Conservation (phyloP, 768 basidiomycete genomes). For the Mycena albidolilacea region DNA sequence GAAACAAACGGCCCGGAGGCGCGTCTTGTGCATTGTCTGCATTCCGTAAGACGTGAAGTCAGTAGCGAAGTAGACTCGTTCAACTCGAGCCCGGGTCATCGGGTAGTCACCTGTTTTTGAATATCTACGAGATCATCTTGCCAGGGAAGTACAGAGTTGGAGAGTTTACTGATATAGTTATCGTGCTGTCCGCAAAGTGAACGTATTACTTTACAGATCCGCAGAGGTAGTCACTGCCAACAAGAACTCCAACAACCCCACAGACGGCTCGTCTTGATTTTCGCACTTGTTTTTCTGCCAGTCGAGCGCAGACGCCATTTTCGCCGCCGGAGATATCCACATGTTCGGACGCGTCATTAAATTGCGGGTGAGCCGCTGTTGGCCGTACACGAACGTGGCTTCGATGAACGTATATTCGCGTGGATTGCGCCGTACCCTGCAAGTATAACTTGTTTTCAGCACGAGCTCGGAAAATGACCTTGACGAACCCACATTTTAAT, state of each 20-base stretch:
- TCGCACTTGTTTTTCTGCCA: conserved; percentile 31
- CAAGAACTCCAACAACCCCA: background rate
- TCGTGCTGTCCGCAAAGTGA: too few relatives aligned
- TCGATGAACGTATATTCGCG: conserved; percentile 27
- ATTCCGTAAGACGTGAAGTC: too few relatives aligned
- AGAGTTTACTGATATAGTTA: too few relatives aligned
- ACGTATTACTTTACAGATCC: background rate
- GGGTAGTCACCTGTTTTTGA: too few relatives aligned
- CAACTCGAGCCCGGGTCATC: too few relatives aligned
- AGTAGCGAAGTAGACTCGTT: too few relatives aligned
- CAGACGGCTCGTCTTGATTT: conserved; percentile 24
- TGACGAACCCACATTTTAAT: conserved; percentile 23
- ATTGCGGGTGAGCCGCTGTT: conserved; percentile 25
- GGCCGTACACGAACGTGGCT: conserved; percentile 21
- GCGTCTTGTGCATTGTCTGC: too few relatives aligned
- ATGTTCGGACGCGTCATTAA: conserved; percentile 21
- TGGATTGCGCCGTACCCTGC: conserved; percentile 28
- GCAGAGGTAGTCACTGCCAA: background rate
- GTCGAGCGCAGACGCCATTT: background rate
- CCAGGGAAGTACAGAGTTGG: too few relatives aligned
- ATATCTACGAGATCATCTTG: too few relatives aligned
- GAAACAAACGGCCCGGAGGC: too few relatives aligned
- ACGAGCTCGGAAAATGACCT: too few relatives aligned
- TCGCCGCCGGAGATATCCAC: background rate
- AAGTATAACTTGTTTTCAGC: background rate